These are phyloP conservation scores for Globisporangium paroecandrum DNA, from an alignment of 352 stramenopile genomes.

Conservation along the genomic window DNA sequence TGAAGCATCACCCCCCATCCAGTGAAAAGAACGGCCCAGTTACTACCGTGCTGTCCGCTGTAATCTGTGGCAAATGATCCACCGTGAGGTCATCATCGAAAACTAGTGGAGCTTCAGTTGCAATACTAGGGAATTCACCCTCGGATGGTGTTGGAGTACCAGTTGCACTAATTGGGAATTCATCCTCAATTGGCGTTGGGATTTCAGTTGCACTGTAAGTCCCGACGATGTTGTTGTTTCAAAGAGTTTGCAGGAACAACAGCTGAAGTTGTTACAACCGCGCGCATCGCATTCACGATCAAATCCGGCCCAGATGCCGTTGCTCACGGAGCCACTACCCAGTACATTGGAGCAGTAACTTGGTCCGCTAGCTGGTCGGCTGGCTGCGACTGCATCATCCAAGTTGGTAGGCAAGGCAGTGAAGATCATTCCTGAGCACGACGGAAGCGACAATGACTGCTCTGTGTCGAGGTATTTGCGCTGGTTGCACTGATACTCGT, in stretches of 20 bases:
- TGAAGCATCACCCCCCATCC: too few species aligned
- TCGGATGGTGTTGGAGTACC: too few species aligned
- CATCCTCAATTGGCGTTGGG: too few species aligned
- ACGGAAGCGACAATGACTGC: background rate
- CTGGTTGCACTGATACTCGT: background rate
- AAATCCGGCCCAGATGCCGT: conserved; percentile 4
- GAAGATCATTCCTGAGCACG: conserved; percentile 3
- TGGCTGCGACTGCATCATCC: background rate
- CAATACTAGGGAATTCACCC: too few species aligned
- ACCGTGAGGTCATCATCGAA: too few species aligned
- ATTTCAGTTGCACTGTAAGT: background rate
- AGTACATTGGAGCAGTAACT: conserved; percentile 5
- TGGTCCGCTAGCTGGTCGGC: background rate
- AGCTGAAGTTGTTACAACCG: conserved; percentile 3
- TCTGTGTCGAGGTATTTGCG: conserved; percentile 5
- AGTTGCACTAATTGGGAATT: background rate
- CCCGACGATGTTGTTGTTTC: background rate
- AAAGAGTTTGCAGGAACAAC: background rate
- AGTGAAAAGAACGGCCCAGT: too few species aligned
- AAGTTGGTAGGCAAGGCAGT: background rate
- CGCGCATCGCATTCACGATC: background rate
- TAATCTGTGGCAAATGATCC: too few species aligned
- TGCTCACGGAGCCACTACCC: background rate
- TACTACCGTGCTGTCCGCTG: too few species aligned
- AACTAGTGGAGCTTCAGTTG: too few species aligned